Evolutionary conservation across 805 yeast species (phyloP).

Genomic region (Alloascoidea hylecoeti): DNA sequence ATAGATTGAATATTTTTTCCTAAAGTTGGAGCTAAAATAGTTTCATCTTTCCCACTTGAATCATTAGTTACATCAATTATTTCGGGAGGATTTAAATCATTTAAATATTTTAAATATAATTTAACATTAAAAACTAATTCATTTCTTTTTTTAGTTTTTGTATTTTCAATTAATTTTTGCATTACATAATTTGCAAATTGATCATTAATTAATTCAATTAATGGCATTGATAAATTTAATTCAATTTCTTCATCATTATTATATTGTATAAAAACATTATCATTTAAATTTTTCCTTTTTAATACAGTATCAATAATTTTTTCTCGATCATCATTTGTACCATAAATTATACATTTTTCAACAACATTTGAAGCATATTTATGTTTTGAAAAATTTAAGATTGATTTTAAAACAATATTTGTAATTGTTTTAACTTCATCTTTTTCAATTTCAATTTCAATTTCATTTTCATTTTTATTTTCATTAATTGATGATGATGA

Average conservation of each 20-base stretch:
- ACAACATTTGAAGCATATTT: slow-evolving; percentile 97
- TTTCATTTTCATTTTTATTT: slow-evolving; percentile 15
- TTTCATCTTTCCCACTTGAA: not conserved
- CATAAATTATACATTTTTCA: slow-evolving; percentile 78
- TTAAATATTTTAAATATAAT: slow-evolving; percentile 65
- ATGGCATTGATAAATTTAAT: slow-evolving; percentile 23
- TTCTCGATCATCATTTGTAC: slow-evolving; percentile 46
- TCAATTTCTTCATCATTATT: slow-evolving; percentile 42
- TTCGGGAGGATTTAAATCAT: slow-evolving; percentile 14
- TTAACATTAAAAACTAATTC: slow-evolving; percentile 60
- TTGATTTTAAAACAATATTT: slow-evolving; percentile 51
- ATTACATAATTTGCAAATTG: slow-evolving; percentile 97
- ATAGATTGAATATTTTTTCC: not conserved
- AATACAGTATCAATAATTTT: slow-evolving; percentile 48
- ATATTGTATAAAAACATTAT: slow-evolving; percentile 20
- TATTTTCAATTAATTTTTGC: slow-evolving; percentile 81
- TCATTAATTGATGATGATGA: too few relatives aligned
- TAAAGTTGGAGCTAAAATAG: not conserved
- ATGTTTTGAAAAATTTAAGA: slow-evolving; percentile 82
- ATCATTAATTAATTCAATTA: slow-evolving; percentile 92
- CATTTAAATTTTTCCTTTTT: slow-evolving; percentile 21
- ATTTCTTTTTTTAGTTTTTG: slow-evolving; percentile 56
- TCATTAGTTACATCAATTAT: too few relatives aligned
- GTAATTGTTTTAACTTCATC: slow-evolving; percentile 50
- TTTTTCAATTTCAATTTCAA: slow-evolving; percentile 38